Percentiles rank a stretch among this genome's conserved stretches.
Conservation (phyloP, 495 filamentous ascomycete genomes). For the Penicillium cosmopolitanum region DNA sequence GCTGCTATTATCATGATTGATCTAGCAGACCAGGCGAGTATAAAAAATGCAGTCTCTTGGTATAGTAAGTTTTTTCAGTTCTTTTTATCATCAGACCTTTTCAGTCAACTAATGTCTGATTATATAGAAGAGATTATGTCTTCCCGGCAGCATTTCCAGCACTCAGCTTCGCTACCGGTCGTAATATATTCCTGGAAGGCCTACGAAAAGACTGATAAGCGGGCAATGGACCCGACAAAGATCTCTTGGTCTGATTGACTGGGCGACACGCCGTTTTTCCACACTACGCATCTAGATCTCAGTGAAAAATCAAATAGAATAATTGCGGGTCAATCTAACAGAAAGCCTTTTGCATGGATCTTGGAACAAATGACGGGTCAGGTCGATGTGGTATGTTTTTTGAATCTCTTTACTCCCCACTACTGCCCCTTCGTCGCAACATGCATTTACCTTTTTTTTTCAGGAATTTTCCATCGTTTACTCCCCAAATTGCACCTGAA, state of each 20-base stretch:
- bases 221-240: not conserved
- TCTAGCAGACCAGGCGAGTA: slow-evolving; percentile 1
- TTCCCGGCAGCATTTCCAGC: not conserved
- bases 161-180: not conserved
- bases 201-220: not conserved
- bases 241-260: not conserved
- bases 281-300: not conserved
- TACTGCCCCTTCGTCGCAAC: not conserved
- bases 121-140: not conserved
- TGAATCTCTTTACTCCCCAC: not conserved
- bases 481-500: not conserved
- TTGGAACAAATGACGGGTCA: not conserved
- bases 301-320: not conserved
- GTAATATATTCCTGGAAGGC: not conserved
- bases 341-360: not conserved
- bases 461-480: not conserved
- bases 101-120: not conserved
- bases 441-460: not conserved
- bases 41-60: not conserved
- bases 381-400: not conserved
- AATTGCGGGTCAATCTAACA: not conserved
- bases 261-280: not conserved
- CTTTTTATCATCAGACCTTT: not conserved
- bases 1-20: not conserved
- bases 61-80: not conserved